Conservation (phyloP, 164 flowering plant genomes). For the Piper longum region DNA sequence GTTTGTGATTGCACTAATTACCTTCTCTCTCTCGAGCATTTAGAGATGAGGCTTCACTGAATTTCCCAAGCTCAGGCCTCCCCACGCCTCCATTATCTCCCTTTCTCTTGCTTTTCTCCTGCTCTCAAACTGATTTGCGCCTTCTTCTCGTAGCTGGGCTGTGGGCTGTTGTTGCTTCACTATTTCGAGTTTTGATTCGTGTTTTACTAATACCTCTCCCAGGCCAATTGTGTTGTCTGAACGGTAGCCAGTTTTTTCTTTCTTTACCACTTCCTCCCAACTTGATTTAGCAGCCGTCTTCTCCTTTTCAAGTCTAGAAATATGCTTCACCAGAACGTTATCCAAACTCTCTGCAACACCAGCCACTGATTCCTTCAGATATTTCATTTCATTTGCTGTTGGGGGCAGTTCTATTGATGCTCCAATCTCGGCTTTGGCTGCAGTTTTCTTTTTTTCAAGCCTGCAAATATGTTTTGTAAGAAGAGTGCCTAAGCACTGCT, state of each 20-base stretch:
- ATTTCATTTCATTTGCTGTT: not conserved
- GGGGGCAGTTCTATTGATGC: too few species aligned
- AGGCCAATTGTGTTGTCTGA: conserved; percentile 19
- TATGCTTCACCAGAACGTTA: conserved; percentile 10
- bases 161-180: conserved; percentile 32
- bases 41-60: conserved; percentile 67
- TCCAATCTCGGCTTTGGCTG: too few species aligned
- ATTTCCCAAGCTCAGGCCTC: conserved; percentile 77
- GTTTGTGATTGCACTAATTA: conserved; percentile 5
- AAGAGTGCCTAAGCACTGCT: conserved; percentile 23
- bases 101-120: conserved; percentile 58
- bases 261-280: not conserved
- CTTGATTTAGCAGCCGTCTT: conserved; percentile 16
- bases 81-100: conserved; percentile 84
- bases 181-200: conserved; percentile 45
- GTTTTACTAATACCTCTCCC: conserved; percentile 58
- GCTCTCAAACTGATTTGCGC: conserved; percentile 15
- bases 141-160: conserved; percentile 21
- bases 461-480: conserved; percentile 5
- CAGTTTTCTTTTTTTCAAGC: conserved; percentile 14
- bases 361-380: not conserved
- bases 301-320: conserved; percentile 13
- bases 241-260: conserved; percentile 29
- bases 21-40: conserved; percentile 78
- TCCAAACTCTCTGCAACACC: conserved; percentile 6